These are phyloP conservation scores for Neurospora sp. DNA, from an alignment of 495 filamentous ascomycete species.

Conservation along the genomic window DNA sequence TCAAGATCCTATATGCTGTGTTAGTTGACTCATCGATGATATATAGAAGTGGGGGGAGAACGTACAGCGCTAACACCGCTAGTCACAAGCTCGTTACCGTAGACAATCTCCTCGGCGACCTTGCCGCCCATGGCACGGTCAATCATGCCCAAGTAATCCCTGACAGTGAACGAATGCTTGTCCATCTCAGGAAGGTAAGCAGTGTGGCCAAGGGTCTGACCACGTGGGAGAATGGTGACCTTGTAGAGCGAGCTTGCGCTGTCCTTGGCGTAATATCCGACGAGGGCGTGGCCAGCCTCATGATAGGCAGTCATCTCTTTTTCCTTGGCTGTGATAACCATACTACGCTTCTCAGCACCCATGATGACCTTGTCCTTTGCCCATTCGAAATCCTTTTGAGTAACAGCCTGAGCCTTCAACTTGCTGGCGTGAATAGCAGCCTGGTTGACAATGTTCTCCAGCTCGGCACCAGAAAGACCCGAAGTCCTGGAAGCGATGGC, in stretches of 20 bases:
- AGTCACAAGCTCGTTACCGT: conserved; percentile 76
- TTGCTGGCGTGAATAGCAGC: conserved; percentile 86
- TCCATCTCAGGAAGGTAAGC: conserved; percentile 82
- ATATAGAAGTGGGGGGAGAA: conserved; percentile 5
- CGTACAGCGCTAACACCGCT: conserved; percentile 68
- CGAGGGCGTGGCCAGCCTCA: conserved; percentile 90
- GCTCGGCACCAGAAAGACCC: conserved; percentile 87
- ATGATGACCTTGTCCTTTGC: conserved; percentile 98
- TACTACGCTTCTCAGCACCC: conserved; percentile 81
- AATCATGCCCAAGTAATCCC: conserved; percentile 63
- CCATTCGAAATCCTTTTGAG: conserved; percentile 82
- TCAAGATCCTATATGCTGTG: conserved; percentile 57
- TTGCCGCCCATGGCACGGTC: conserved; percentile 85
- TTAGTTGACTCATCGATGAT: conserved; percentile 11
- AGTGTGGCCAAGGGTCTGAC: conserved; percentile 75
- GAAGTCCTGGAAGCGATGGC: conserved; percentile 77
- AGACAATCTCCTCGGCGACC: conserved; percentile 88
- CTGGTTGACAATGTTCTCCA: conserved; percentile 95
- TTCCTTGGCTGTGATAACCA: conserved; percentile 76
- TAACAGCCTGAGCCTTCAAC: conserved; percentile 60
- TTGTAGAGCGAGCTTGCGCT: conserved; percentile 77
- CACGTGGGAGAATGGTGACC: conserved; percentile 90
- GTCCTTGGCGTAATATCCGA: conserved; percentile 65
- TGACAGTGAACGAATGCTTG: conserved; percentile 66
- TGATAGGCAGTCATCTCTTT: conserved; percentile 94